Evolutionary conservation across 139 green algal species (phyloP).

Genomic region (Yamagishiella unicocca): DNA sequence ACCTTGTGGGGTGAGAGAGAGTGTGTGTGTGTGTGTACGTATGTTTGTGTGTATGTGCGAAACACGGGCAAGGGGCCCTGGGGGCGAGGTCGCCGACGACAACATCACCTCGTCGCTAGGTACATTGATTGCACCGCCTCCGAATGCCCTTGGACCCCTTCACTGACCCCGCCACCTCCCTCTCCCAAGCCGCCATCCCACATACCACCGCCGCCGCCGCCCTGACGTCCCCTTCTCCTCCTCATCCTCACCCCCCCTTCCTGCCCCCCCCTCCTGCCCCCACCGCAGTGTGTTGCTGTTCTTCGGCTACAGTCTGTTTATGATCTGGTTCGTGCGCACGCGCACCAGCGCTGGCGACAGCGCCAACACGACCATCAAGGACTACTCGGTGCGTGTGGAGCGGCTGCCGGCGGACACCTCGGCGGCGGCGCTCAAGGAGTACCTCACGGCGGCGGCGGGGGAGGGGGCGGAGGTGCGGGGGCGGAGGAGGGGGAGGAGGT

Average conservation of each 20-base stretch:
- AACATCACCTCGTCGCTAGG: no score
- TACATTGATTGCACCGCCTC: no score
- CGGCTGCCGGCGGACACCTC: conserved; percentile 43
- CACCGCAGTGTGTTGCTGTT: neutral
- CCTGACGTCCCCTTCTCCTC: neutral
- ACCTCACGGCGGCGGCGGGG: conserved; percentile 10
- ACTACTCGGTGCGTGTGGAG: conserved; percentile 53
- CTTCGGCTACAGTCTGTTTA: neutral
- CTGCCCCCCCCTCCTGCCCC: neutral
- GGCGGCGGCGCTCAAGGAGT: conserved; percentile 24
- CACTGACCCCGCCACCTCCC: neutral
- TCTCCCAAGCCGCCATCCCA: neutral
- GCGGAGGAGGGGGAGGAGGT: neutral
- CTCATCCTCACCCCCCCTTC: neutral
- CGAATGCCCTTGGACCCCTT: no score
- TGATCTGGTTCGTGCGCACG: conserved; percentile 8
- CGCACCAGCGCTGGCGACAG: neutral
- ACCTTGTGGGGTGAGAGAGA: conserved; percentile 49
- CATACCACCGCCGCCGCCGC: neutral
- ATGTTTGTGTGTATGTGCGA: no score
- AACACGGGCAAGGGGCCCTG: no score
- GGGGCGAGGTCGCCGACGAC: no score
- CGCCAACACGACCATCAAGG: conserved; percentile 42
- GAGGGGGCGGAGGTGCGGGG: neutral
- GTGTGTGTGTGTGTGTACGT: no score